A percentile compares a stretch with the other conserved stretches of the same genome.
Conservation (phyloP, 768 basidiomycete species). For the Lactarius evosmus region DNA sequence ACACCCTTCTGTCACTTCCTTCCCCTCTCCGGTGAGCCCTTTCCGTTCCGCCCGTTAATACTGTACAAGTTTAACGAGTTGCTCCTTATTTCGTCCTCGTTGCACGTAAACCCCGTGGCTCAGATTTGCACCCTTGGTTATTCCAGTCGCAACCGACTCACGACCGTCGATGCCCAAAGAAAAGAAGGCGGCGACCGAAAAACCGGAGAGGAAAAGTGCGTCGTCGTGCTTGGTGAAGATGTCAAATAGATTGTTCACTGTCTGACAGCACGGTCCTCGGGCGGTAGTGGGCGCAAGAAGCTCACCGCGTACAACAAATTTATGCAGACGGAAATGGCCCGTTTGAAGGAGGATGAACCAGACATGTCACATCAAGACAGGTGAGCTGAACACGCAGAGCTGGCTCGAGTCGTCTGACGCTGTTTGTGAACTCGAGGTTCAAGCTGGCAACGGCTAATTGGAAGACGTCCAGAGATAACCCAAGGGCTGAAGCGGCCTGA, state of each 20-base stretch:
- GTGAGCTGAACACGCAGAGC: slow-evolving; percentile 39
- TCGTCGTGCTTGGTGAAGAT: not conserved
- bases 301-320: slow-evolving; percentile 77
- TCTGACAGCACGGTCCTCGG: slow-evolving; percentile 49
- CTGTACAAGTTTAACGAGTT: not conserved
- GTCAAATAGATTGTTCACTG: slow-evolving; percentile 20
- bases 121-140: not conserved
- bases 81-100: not conserved
- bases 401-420: slow-evolving; percentile 14
- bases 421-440: slow-evolving; percentile 46
- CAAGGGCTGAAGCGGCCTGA: slow-evolving; percentile 21
- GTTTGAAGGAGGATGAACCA: slow-evolving; percentile 72
- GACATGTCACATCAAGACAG: slow-evolving; percentile 70
- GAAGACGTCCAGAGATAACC: slow-evolving; percentile 66
- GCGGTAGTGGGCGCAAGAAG: slow-evolving; percentile 53
- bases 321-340: slow-evolving; percentile 75
- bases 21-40: slow-evolving; percentile 2
- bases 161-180: slow-evolving; percentile 24
- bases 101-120: slow-evolving; percentile 11
- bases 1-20: slow-evolving; percentile 1
- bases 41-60: not conserved
- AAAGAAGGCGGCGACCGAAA: slow-evolving; percentile 27
- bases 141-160: not conserved
- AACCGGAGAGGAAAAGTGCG: slow-evolving; percentile 28
- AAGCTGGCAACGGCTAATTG: slow-evolving; percentile 73